Conservation (phyloP, 2,329 filamentous ascomycete genomes). For the Plenodomus lindquistii region DNA sequence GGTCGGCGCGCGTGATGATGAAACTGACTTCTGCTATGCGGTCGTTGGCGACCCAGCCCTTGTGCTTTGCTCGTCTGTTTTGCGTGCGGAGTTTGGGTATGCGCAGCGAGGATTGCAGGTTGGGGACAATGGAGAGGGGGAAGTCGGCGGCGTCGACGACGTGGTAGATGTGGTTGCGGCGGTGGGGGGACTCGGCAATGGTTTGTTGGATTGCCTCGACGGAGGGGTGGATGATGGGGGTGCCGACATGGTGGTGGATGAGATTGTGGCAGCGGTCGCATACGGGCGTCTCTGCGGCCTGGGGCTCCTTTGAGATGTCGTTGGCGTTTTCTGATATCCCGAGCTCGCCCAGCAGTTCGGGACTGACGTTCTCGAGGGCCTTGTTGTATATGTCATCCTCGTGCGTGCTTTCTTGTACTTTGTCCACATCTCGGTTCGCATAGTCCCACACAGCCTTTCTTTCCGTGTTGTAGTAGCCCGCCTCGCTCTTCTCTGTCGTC, state of each 20-base stretch:
- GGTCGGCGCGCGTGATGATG: conserved; percentile 84
- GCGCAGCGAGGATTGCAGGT: conserved; percentile 70
- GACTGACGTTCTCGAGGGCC: conserved; percentile 37
- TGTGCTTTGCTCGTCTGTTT: conserved; percentile 74
- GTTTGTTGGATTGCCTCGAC: conserved; percentile 81
- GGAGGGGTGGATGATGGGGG: conserved; percentile 77
- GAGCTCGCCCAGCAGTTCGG: conserved; percentile 33
- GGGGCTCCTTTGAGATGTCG: conserved; percentile 15
- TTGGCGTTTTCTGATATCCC: conserved; percentile 27
- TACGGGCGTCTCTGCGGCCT: conserved; percentile 55
- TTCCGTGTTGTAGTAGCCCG: conserved; percentile 60
- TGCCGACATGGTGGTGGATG: conserved; percentile 71
- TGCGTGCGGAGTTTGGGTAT: conserved; percentile 74
- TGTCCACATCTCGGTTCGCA: conserved; percentile 31
- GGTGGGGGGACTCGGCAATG: conserved; percentile 84
- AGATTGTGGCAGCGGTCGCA: conserved; percentile 89
- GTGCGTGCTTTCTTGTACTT: conserved; percentile 21
- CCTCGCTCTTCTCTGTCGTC: conserved; percentile 56
- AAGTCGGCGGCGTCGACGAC: conserved; percentile 95
- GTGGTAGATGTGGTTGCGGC: conserved; percentile 93
- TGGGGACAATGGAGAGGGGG: conserved; percentile 86
- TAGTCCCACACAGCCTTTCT: conserved; percentile 53
- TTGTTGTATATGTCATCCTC: conserved; percentile 45
- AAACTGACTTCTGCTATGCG: conserved; percentile 81
- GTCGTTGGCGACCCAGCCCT: conserved; percentile 65